A percentile compares a stretch with the other conserved stretches of the same genome.
Conservation (phyloP, 257 asterid species). For the Forsythia viridissima region DNA sequence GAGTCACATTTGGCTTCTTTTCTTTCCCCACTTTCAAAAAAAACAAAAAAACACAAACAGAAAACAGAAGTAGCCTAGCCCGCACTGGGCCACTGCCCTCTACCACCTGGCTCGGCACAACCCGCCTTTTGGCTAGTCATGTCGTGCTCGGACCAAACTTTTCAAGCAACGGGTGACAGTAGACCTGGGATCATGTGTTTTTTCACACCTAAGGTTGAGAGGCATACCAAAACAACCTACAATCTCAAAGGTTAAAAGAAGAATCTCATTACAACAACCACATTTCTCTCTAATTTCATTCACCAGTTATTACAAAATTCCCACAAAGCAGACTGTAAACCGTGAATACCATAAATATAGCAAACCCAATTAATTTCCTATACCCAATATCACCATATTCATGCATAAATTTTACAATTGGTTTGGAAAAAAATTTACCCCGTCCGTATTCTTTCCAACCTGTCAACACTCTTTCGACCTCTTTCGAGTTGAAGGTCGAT, state of each 20-base stretch:
- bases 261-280: neutral
- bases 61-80: too few relatives aligned
- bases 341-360: constrained; percentile 15
- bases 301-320: constrained; percentile 25
- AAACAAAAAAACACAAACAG: too few relatives aligned
- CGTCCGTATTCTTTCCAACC: constrained; percentile 64
- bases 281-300: constrained; percentile 19
- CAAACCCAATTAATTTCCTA: constrained; percentile 34
- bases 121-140: too few relatives aligned
- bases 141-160: neutral
- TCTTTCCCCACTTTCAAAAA: too few relatives aligned
- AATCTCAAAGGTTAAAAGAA: neutral
- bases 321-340: constrained; percentile 9
- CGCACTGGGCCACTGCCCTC: too few relatives aligned
- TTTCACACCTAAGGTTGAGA: neutral
- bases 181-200: neutral
- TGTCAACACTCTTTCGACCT: constrained; percentile 79
- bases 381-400: constrained; percentile 41
- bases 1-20: too few relatives aligned
- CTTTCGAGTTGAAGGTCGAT: constrained; percentile 70
- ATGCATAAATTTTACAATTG: constrained; percentile 36
- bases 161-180: too few relatives aligned
- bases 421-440: constrained; percentile 34
- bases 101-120: too few relatives aligned
- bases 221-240: neutral